A percentile compares a stretch with the other conserved stretches of the same genome.
These are phyloP conservation scores for Seminavis robusta DNA, from an alignment of 108 stramenopile species.

Conservation along the genomic window DNA sequence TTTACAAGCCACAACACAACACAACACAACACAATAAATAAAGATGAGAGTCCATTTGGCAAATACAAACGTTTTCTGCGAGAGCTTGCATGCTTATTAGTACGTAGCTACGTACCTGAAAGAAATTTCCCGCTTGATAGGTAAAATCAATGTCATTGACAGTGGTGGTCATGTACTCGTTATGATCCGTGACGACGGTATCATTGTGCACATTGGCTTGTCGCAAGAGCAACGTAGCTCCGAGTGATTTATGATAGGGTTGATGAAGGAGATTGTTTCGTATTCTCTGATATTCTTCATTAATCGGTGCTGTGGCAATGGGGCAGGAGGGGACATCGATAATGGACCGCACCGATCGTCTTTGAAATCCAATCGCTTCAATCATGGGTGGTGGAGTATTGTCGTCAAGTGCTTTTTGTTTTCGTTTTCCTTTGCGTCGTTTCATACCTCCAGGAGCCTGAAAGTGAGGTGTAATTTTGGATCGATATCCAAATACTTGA, in stretches of 20 bases:
- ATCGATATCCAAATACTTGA: slow-evolving; percentile 85
- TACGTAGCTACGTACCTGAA: slow-evolving; percentile 95
- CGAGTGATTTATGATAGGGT: slow-evolving; percentile 34
- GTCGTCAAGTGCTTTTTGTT: too few relatives aligned
- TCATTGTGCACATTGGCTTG: slow-evolving; percentile 50
- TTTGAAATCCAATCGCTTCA: slow-evolving; percentile 75
- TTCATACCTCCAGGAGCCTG: slow-evolving; percentile 55
- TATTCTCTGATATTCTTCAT: slow-evolving; percentile 55
- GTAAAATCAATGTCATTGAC: slow-evolving; percentile 68
- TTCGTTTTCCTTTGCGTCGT: slow-evolving; percentile 2
- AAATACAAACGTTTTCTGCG: too few relatives aligned
- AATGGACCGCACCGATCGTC: slow-evolving; percentile 61
- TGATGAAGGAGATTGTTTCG: slow-evolving; percentile 44
- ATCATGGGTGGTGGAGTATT: too few relatives aligned
- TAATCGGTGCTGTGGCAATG: slow-evolving; percentile 93
- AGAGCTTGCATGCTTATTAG: slow-evolving; percentile 84
- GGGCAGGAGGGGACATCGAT: slow-evolving; percentile 91
- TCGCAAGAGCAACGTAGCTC: slow-evolving; percentile 89
- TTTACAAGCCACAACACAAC: background rate
- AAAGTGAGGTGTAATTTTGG: slow-evolving; percentile 97
- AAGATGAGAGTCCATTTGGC: too few relatives aligned
- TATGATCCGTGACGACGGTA: slow-evolving; percentile 82
- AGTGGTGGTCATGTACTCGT: slow-evolving; percentile 66
- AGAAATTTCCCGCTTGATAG: slow-evolving; percentile 95
- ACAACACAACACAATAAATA: background rate